Evolutionary conservation across 1,284 basidiomycete genomes (phyloP).

Genomic region (Ceratobasidium sp.): DNA sequence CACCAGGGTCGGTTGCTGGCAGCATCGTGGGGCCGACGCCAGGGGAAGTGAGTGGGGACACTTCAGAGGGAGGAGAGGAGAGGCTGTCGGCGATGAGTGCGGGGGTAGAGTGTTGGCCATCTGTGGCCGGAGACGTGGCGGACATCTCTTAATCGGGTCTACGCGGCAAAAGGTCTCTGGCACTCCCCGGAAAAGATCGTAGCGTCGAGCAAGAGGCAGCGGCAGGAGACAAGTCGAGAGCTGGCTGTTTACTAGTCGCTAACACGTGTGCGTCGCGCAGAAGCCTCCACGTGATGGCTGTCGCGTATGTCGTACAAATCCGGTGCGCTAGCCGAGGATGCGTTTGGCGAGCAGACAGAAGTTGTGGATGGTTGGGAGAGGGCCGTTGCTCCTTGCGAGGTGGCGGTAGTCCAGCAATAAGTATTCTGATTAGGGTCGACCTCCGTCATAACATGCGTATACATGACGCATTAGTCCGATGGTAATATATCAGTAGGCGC

Average conservation of each 20-base stretch:
- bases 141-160: not conserved
- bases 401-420: not conserved
- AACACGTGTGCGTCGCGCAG: conserved; percentile 37
- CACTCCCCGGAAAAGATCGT: not conserved
- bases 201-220: not conserved
- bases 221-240: no score
- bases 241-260: conserved; percentile 15
- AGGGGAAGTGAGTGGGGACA: conserved; percentile 29
- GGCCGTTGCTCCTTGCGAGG: not conserved
- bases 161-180: not conserved
- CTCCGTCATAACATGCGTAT: conserved; percentile 29
- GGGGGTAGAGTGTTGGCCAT: conserved; percentile 20
- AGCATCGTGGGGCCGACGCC: not conserved
- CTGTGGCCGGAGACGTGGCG: conserved; percentile 15
- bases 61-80: conserved; percentile 13
- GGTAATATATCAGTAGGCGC: not conserved
- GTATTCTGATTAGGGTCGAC: conserved; percentile 4
- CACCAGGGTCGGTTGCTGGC: not conserved
- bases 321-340: not conserved
- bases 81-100: conserved; percentile 8
- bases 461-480: conserved; percentile 10
- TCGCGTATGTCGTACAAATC: conserved; percentile 11
- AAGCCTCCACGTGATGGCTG: conserved; percentile 25
- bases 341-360: not conserved
- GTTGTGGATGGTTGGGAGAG: not conserved